Percentiles rank a stretch among this genome's conserved stretches.
These are phyloP conservation scores for Gamsiella multidivaricata DNA, from an alignment of 192 early-diverging fungal species.

Conservation along the genomic window DNA sequence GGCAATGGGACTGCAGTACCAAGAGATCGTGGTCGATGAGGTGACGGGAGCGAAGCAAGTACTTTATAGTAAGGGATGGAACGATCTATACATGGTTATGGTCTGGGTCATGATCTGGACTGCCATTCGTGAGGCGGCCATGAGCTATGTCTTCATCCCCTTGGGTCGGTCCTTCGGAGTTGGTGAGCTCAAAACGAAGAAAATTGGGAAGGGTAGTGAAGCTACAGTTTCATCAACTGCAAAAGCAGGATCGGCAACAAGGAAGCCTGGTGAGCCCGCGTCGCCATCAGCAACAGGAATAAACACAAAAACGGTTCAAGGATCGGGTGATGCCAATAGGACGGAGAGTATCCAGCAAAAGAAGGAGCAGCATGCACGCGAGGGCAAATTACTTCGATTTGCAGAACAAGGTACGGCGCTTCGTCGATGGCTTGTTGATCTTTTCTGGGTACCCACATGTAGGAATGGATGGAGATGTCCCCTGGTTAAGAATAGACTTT, in stretches of 20 bases:
- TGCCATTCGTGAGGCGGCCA: conserved; percentile 64
- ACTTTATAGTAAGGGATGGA: conserved; percentile 65
- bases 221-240: conserved; percentile 24
- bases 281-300: background rate
- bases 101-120: conserved; percentile 77
- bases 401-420: conserved; percentile 72
- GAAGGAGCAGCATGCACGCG: conserved; percentile 36
- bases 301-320: too few relatives aligned
- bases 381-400: conserved; percentile 61
- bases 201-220: background rate
- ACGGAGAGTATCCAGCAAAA: background rate
- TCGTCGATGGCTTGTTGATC: background rate
- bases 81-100: conserved; percentile 71
- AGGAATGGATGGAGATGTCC: too few relatives aligned
- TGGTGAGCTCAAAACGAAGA: conserved; percentile 16
- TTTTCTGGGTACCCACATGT: too few relatives aligned
- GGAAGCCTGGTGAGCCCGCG: background rate
- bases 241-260: background rate
- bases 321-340: too few relatives aligned
- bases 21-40: conserved; percentile 4
- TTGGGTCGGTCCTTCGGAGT: conserved; percentile 37
- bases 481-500: too few relatives aligned
- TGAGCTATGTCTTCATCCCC: conserved; percentile 64
- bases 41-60: conserved; percentile 26
- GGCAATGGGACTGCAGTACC: conserved; percentile 43